A percentile compares a stretch with the other conserved stretches of the same genome.
Conservation (phyloP, 805 yeast species). For the Metschnikowia corniflorae region DNA sequence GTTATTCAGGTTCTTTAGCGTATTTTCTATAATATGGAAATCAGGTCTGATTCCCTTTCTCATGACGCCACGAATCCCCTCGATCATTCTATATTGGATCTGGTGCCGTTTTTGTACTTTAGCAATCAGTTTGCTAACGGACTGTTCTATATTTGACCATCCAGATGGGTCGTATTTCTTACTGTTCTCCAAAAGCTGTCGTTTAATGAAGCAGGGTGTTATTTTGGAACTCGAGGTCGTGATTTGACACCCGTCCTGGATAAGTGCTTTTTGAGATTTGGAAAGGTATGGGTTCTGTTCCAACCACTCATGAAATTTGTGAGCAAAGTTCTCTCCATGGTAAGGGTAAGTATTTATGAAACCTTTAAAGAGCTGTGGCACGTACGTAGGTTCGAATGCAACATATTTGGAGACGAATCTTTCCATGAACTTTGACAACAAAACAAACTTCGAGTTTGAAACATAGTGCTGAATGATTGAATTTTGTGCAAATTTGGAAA, state of each 20-base stretch:
- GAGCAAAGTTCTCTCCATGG: conserved; percentile 23
- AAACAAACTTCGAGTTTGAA: conserved; percentile 26
- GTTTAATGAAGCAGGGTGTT: conserved; percentile 25
- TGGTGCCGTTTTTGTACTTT: conserved; percentile 22
- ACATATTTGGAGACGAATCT: conserved; percentile 16
- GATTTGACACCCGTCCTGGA: conserved; percentile 18
- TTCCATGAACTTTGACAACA: conserved; percentile 24
- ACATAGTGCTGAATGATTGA: conserved; percentile 26
- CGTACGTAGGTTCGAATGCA: conserved; percentile 21
- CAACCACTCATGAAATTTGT: conserved; percentile 21
- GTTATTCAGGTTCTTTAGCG: conserved; percentile 26
- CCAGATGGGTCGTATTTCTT: conserved; percentile 24
- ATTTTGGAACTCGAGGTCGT: conserved; percentile 23
- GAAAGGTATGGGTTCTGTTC: conserved; percentile 7
- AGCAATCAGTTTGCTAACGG: conserved; percentile 8
- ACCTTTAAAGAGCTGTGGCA: conserved; percentile 26
- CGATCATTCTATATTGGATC: conserved; percentile 26
- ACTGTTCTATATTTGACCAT: conserved; percentile 24
- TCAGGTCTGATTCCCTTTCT: conserved; percentile 38
- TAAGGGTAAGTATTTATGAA: conserved; percentile 35
- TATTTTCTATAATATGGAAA: conserved; percentile 26
- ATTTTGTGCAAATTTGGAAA: conserved; percentile 19
- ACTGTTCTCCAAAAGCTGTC: conserved; percentile 13
- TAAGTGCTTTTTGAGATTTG: conserved; percentile 10
- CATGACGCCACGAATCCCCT: conserved; percentile 32